These are phyloP conservation scores for Crithidia brevicula DNA, from an alignment of 208 protist species.

Conservation along the genomic window DNA sequence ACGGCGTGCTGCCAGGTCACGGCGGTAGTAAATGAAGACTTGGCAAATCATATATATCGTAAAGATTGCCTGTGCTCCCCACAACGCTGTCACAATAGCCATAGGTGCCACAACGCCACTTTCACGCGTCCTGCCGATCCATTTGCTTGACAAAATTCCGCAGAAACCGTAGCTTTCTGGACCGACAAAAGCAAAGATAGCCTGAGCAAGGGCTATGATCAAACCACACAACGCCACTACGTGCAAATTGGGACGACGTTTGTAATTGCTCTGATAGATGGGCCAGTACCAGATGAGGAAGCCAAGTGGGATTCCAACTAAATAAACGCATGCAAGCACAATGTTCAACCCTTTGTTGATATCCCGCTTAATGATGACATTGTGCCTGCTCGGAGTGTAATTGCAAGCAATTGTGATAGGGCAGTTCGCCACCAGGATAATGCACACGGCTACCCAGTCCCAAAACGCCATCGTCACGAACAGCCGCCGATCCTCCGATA, in stretches of 20 bases:
- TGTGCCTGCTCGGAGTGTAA: slow-evolving; percentile 19
- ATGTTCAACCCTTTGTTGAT: slow-evolving; percentile 48
- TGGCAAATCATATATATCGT: slow-evolving; percentile 50
- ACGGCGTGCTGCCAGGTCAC: slow-evolving; percentile 61
- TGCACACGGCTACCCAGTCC: slow-evolving; percentile 70
- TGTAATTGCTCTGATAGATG: slow-evolving; percentile 60
- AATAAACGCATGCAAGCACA: slow-evolving; percentile 53
- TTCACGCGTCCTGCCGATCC: slow-evolving; percentile 36
- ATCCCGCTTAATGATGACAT: slow-evolving; percentile 6
- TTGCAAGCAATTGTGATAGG: slow-evolving; percentile 48
- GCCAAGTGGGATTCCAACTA: slow-evolving; percentile 64
- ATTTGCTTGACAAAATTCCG: slow-evolving; percentile 49
- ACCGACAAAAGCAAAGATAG: slow-evolving; percentile 62
- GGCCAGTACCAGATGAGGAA: slow-evolving; percentile 81
- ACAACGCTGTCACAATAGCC: slow-evolving; percentile 58
- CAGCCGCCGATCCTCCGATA: slow-evolving; percentile 41
- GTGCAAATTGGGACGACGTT: slow-evolving; percentile 47
- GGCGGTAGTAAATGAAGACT: slow-evolving; percentile 70
- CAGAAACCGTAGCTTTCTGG: slow-evolving; percentile 48
- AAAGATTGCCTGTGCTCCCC: slow-evolving; percentile 47
- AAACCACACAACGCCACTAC: slow-evolving; percentile 62
- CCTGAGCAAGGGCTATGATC: slow-evolving; percentile 50
- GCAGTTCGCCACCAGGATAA: slow-evolving; percentile 61
- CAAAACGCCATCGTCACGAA: slow-evolving; percentile 68
- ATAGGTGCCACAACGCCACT: slow-evolving; percentile 42